phyloP scores from a whole-genome alignment of 805 yeast species.

The Torulaspora delbrueckii region DNA sequence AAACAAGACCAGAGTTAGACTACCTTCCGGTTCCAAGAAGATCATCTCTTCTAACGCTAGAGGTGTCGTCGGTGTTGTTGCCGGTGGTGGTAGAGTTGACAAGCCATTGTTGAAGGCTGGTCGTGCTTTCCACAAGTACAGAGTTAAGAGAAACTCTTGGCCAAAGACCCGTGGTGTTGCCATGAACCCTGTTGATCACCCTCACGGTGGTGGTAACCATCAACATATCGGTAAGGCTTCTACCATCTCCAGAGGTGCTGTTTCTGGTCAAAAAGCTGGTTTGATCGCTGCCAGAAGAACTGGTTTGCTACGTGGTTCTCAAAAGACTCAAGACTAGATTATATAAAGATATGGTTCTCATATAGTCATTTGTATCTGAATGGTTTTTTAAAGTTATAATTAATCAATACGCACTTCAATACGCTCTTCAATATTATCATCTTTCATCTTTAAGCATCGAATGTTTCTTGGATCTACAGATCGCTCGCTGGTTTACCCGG shows the following conservation, averaged over 20 bases:
- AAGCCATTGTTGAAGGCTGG: constrained; percentile 99
- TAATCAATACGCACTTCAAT: constrained; percentile 8
- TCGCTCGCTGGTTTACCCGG: not conserved
- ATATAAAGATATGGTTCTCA: constrained; percentile 28
- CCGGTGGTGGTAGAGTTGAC: constrained; percentile 99
- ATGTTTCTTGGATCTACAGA: too few species aligned
- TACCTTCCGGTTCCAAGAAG: constrained; percentile 99
- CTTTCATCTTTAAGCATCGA: too few species aligned
- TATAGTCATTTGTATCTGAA: constrained; percentile 26
- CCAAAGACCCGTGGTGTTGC: constrained; percentile 99
- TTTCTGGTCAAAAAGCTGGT: constrained; percentile 99
- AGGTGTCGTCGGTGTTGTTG: constrained; percentile 99
- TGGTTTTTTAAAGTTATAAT: constrained; percentile 16
- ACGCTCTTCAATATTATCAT: not conserved
- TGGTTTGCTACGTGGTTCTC: constrained; percentile 99
- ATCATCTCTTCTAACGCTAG: constrained; percentile 91
- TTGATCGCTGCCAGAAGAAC: constrained; percentile 99
- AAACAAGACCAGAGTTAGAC: constrained; percentile 98
- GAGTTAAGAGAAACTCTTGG: constrained; percentile 99
- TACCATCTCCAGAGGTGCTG: constrained; percentile 98
- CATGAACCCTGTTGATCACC: constrained; percentile 99
- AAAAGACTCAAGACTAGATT: constrained; percentile 74
- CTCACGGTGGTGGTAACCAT: constrained; percentile 99
- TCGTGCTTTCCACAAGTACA: constrained; percentile 99
- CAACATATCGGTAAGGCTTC: constrained; percentile 99